Conservation (phyloP, 2,329 filamentous ascomycete species). For the Colletotrichum sp. region DNA sequence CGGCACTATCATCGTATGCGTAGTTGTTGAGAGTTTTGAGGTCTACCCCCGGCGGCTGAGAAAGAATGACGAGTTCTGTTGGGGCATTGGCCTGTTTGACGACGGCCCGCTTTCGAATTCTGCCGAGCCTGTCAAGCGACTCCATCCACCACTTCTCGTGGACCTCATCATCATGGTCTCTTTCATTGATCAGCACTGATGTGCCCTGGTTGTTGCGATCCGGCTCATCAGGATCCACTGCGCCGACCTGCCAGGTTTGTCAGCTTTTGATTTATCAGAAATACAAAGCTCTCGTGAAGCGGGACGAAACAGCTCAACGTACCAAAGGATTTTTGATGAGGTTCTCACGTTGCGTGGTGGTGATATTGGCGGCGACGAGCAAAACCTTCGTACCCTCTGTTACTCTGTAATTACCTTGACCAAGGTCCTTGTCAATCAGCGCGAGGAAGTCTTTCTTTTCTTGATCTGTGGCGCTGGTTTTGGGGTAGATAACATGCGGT, state of each 20-base stretch:
- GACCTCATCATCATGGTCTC: neutral
- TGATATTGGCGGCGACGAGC: neutral
- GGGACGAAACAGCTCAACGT: accelerated
- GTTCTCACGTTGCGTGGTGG: neutral
- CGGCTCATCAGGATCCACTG: neutral
- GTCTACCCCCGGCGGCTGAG: neutral
- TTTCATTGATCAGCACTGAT: neutral
- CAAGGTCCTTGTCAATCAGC: neutral
- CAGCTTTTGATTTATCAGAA: too few species aligned
- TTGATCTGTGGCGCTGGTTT: neutral
- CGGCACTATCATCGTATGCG: neutral
- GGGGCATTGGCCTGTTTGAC: neutral
- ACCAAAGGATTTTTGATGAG: neutral
- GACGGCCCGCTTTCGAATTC: neutral
- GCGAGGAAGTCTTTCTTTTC: neutral
- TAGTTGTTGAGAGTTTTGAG: neutral
- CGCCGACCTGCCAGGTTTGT: neutral
- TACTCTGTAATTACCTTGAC: neutral
- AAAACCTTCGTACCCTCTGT: neutral
- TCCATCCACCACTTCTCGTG: neutral
- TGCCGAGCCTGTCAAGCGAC: neutral
- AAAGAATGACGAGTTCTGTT: neutral
- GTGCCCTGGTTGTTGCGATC: neutral
- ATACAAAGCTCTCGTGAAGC: too few species aligned
- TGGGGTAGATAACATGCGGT: neutral